Base-by-base conservation (phyloP, 2,329 filamentous ascomycete genomes). In the Fusarium gaditjirri region DNA sequence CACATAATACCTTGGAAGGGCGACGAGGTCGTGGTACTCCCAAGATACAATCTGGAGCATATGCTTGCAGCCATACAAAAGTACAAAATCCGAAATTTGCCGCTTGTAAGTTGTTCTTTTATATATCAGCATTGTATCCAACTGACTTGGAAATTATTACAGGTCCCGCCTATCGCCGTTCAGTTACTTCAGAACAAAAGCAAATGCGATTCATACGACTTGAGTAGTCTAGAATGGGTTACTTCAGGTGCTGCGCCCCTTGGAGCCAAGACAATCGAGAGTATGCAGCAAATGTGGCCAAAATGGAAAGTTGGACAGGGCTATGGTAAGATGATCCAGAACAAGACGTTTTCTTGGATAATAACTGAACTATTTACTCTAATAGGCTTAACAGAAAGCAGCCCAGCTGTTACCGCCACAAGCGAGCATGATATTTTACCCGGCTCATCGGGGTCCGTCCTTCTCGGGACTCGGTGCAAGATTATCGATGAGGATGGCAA, bases 91-190 rank as follows among this genome's bases (percentile, higher is more conserved):
- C 12, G 12, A 8, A n/a, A 49, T 13, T 23, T 49, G 3, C 46
- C 46, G 6, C 46, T 49, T 19, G 46, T 49, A 14, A 5, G 46
- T 23, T 49, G 16, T 14, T 5, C 29, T 49, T 23, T 13, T 19
- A 33, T 5, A 2, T 11, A 9, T 11, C 8, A 14, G 0, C 8
- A 1, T 49, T 5, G 16, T 10, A 33, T 7, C 6, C 5, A 3
- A 17, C 46, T 49, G 46, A 49, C 46, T 0, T 2, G 6, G n/a
- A 23, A 23, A 23, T 2, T 14, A 2, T 5, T 36, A 6, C 0
- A 49, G 46, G 46, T 49, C 1, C 46, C 46, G 1, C 46, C 46
- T 5, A 33, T 49, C 10, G 29, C 46, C 11, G 23, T 33, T 8
- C 46, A 49, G n/a, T 29, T 61, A 14, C 21, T 25, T 7, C 50